A percentile compares a stretch with the other conserved stretches of the same genome.
Evolutionary conservation across 257 asterid genomes (phyloP).

Genomic region (Jaltomata sinuosa): DNA sequence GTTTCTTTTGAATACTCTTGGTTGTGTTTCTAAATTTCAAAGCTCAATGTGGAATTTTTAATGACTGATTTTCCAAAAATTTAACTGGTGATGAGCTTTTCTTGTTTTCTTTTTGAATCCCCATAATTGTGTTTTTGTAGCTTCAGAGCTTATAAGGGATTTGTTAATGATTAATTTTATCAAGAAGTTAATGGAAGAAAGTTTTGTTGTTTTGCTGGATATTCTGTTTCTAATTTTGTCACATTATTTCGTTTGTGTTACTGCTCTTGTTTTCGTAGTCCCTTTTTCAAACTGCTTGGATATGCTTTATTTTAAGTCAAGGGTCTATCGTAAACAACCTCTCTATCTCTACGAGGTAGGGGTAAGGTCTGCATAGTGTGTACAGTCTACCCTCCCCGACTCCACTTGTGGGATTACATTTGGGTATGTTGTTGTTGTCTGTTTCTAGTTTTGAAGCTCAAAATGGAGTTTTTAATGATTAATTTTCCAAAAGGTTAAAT

Average conservation of each 20-base stretch:
- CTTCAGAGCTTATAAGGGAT: not conserved
- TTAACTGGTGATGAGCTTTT: not conserved
- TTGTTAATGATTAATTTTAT: not conserved
- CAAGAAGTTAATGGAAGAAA: not conserved
- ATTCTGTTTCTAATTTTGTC: not conserved
- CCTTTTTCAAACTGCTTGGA: too few species aligned
- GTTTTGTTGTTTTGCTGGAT: not conserved
- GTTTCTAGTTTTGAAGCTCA: not conserved
- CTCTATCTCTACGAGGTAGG: too few species aligned
- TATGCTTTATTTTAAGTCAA: too few species aligned
- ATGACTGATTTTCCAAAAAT: not conserved
- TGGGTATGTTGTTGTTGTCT: not conserved
- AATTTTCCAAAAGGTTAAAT: slow-evolving; percentile 31
- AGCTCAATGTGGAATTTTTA: not conserved
- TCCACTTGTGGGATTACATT: too few species aligned
- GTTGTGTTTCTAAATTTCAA: not conserved
- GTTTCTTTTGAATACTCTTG: not conserved
- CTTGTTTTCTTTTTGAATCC: not conserved
- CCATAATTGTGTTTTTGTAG: not conserved
- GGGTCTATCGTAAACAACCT: too few species aligned
- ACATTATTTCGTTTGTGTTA: too few species aligned
- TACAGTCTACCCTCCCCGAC: too few species aligned
- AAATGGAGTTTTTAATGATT: not conserved
- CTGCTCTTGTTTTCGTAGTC: too few species aligned
- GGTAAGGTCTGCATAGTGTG: too few species aligned